Conservation (phyloP, 2,329 filamentous ascomycete genomes). For the Colletotrichum salicis region DNA sequence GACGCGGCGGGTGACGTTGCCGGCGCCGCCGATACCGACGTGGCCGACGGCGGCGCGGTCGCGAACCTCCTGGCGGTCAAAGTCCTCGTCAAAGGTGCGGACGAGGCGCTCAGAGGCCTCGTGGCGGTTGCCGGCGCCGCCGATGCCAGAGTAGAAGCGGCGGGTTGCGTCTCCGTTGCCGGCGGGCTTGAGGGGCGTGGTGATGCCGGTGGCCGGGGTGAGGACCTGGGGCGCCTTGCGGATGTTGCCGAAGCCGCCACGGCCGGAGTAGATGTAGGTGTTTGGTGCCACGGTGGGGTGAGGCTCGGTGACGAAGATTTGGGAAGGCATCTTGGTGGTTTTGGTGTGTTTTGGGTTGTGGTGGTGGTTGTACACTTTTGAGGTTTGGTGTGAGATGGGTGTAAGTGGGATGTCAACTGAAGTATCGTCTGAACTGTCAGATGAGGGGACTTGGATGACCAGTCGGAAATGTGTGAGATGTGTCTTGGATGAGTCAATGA, state of each 20-base stretch:
- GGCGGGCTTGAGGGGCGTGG: constrained; percentile 58
- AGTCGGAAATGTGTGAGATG: background rate
- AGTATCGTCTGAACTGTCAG: constrained; percentile 29
- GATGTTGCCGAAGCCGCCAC: constrained; percentile 67
- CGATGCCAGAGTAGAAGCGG: constrained; percentile 73
- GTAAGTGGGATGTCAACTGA: constrained; percentile 22
- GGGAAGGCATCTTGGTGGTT: constrained; percentile 49
- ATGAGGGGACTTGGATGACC: constrained; percentile 12
- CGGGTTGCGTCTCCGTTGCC: constrained; percentile 51
- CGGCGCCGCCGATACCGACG: constrained; percentile 53
- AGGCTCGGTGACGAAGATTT: constrained; percentile 60
- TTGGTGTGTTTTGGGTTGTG: background rate
- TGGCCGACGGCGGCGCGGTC: constrained; percentile 37
- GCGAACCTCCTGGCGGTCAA: constrained; percentile 33
- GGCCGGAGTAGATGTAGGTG: constrained; percentile 63
- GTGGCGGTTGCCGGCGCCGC: constrained; percentile 77
- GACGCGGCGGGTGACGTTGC: constrained; percentile 73
- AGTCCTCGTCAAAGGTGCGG: constrained; percentile 37
- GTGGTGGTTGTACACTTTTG: background rate
- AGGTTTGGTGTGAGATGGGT: constrained; percentile 5
- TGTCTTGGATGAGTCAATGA: constrained; percentile 31
- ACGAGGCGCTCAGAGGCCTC: constrained; percentile 55
- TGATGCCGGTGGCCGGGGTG: constrained; percentile 58
- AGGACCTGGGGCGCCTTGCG: constrained; percentile 54
- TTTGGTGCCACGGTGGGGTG: constrained; percentile 59